These are phyloP conservation scores for Pseudogymnoascus sp. DNA, from an alignment of 2,329 filamentous ascomycete species.

Conservation along the genomic window DNA sequence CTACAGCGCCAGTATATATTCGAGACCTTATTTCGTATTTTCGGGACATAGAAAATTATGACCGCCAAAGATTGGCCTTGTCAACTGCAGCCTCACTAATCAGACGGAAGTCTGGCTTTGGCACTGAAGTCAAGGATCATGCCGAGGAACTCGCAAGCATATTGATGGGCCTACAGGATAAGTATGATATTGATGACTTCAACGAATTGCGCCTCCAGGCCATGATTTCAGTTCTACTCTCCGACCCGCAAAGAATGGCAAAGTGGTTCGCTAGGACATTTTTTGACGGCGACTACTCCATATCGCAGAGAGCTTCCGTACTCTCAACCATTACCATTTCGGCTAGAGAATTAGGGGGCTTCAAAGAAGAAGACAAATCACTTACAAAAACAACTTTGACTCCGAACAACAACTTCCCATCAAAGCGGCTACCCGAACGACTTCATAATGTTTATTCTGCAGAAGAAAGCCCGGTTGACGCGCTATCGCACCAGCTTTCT, in stretches of 20 bases:
- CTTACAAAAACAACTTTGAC: constrained; percentile 28
- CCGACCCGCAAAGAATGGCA: constrained; percentile 68
- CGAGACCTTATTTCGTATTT: constrained; percentile 74
- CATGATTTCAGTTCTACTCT: constrained; percentile 73
- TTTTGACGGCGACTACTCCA: constrained; percentile 86
- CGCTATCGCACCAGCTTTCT: constrained; percentile 59
- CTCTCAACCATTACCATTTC: constrained; percentile 75
- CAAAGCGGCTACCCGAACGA: constrained; percentile 66
- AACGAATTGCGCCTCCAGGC: constrained; percentile 66
- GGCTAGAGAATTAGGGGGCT: constrained; percentile 76
- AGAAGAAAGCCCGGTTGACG: constrained; percentile 45
- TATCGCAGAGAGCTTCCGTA: constrained; percentile 74
- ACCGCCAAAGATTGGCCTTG: constrained; percentile 74
- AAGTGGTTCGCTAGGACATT: constrained; percentile 79
- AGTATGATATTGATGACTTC: constrained; percentile 74
- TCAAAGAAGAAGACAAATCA: constrained; percentile 39
- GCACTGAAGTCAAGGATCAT: constrained; percentile 79
- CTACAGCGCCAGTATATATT: constrained; percentile 81
- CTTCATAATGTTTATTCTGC: constrained; percentile 63
- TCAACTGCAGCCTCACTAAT: constrained; percentile 72
- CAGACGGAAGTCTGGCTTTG: constrained; percentile 79
- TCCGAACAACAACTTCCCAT: constrained; percentile 62
- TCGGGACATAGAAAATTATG: constrained; percentile 73
- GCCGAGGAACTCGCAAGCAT: constrained; percentile 70
- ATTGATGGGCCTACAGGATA: constrained; percentile 75